Evolutionary conservation across 2,329 filamentous ascomycete genomes (phyloP).

Genomic region (Colletotrichum gloeosporioides): DNA sequence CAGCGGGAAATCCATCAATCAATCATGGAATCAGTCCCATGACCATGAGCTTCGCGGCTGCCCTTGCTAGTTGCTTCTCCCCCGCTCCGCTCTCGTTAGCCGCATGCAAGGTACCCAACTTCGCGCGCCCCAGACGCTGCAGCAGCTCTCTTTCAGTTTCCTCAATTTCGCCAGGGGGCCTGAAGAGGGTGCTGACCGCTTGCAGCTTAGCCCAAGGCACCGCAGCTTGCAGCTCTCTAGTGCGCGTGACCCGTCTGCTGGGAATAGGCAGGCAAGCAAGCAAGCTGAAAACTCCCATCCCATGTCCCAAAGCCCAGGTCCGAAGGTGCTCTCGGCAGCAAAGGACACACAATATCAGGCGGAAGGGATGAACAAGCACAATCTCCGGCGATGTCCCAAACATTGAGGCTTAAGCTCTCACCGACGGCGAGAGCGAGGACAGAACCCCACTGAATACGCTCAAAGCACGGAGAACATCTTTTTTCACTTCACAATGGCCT

Average conservation of each 20-base stretch:
- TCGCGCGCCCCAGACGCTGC: background rate
- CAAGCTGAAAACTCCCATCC: background rate
- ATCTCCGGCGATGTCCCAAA: background rate
- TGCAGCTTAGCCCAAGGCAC: background rate
- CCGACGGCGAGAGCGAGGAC: background rate
- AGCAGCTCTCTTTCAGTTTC: background rate
- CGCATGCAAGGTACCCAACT: background rate
- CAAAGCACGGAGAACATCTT: background rate
- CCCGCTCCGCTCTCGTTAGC: background rate
- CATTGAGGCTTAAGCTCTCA: background rate
- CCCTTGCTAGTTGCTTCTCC: background rate
- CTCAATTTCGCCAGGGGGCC: background rate
- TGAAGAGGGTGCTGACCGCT: background rate
- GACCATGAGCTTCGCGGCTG: background rate
- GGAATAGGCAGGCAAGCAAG: background rate
- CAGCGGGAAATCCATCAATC: background rate
- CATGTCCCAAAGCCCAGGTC: background rate
- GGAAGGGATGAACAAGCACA: background rate
- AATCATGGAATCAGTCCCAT: background rate
- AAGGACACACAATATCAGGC: background rate
- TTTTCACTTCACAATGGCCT: background rate
- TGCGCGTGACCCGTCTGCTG: background rate
- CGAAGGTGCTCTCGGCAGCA: background rate
- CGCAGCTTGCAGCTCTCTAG: background rate
- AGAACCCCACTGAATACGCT: background rate